Evolutionary conservation across 1,139 yeast species (phyloP), one percentile per base, ranked within the genome.

Genomic region (Zygosaccharomyces pseudobailii): DNA sequence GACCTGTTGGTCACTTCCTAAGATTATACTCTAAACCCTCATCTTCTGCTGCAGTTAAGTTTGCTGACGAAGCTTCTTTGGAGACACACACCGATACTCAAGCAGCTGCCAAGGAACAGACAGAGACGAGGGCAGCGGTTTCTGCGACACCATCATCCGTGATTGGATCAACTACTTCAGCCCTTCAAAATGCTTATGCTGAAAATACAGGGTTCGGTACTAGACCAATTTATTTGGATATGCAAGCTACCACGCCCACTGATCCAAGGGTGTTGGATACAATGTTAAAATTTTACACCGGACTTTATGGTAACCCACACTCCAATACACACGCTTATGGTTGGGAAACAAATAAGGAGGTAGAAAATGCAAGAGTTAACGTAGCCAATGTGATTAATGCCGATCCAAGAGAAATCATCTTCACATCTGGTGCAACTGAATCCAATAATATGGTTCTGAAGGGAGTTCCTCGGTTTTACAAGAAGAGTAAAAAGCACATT

Each of bases 341-440:
- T 32, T 92, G 99, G 99, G 99, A 92, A 71, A 87, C 98, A 5
- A 97, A 90, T 50, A 79, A 78, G 58, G 96, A 86, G 51, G 95
- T 94, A 31, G 98, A 92, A 64, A 73, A 72, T 48, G 96, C 98
- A 3, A 80, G 99, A 62, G 76, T 73, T 45, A 76, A 89, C 59
- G 75, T 92, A 47, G 97, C 98, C 3, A 74, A 75, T 34, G 78
- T 92, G 45, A 89, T 94, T 57, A 80, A 82, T 33, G 98, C 98
- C 23, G 97, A 92, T 66, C 89, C 97, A 42, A 92, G 90, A 71
- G 98, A 94, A 71, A 92, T 92, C 59, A 85, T 92, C 46, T 90
- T 92, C 73, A 92, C 97, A 0, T 85, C 95, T 4, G 99, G 99
- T 51, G 99, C 99, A 49, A 92, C 99, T 5, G 99, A 92, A 68